phyloP scores from a whole-genome alignment of 2,329 filamentous ascomycete genomes.

The Cladosporium sp. region DNA sequence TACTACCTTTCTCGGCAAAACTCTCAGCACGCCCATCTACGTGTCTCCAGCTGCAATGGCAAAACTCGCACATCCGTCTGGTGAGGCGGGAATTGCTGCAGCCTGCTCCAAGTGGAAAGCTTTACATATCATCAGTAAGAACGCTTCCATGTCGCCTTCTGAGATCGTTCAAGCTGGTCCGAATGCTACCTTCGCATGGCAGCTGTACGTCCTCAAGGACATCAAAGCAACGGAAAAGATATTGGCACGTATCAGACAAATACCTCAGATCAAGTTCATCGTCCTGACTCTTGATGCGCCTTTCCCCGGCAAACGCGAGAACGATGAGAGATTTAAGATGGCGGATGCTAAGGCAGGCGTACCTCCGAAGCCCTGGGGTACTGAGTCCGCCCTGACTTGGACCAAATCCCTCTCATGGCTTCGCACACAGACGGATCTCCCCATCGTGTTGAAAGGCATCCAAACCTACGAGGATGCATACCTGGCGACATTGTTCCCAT shows the following conservation, averaged over 20 bases:
- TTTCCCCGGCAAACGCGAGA: constrained; percentile 56
- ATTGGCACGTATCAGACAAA: not conserved
- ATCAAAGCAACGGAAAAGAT: constrained; percentile 48
- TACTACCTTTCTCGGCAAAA: constrained; percentile 72
- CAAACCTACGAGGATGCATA: constrained; percentile 53
- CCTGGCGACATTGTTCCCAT: constrained; percentile 43
- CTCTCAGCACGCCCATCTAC: constrained; percentile 51
- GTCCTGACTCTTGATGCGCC: constrained; percentile 62
- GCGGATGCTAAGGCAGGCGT: not conserved
- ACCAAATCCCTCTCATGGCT: not conserved
- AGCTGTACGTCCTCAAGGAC: constrained; percentile 63
- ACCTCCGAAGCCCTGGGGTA: not conserved
- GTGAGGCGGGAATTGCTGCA: constrained; percentile 37
- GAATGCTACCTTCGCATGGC: constrained; percentile 52
- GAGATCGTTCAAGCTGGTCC: constrained; percentile 31
- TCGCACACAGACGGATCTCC: constrained; percentile 49
- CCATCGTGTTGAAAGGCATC: constrained; percentile 64
- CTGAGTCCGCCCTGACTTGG: not conserved
- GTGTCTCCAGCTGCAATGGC: constrained; percentile 38
- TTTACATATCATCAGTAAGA: constrained; percentile 30
- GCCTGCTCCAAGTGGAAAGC: constrained; percentile 29
- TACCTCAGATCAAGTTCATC: constrained; percentile 49
- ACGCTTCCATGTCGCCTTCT: constrained; percentile 31
- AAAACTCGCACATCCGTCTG: constrained; percentile 36
- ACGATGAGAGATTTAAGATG: constrained; percentile 39